A percentile compares a stretch with the other conserved stretches of the same genome.
phyloP scores from a whole-genome alignment of 1,139 yeast genomes.

The Hyphopichia khmerensis region DNA sequence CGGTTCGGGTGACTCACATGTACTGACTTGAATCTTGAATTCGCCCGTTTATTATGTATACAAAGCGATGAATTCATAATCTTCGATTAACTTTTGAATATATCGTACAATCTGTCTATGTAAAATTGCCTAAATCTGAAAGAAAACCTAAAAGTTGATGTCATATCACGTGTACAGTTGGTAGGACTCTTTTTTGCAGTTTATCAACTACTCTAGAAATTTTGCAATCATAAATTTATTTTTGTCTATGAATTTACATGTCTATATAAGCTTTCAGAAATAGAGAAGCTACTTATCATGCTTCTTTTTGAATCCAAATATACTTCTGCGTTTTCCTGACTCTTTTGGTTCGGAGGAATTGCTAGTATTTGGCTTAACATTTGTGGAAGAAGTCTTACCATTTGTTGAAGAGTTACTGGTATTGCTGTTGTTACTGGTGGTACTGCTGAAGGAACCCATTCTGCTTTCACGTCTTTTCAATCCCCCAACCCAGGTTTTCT shows the following conservation, averaged over 20 bases:
- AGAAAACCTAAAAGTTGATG: too few relatives aligned
- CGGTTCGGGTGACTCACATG: neutral
- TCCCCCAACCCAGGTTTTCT: conserved; percentile 46
- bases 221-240: neutral
- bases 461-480: conserved; percentile 37
- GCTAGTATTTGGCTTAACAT: conserved; percentile 14
- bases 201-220: too few relatives aligned
- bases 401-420: neutral
- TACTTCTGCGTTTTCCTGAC: conserved; percentile 22
- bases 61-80: too few relatives aligned
- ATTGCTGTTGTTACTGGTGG: neutral
- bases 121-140: too few relatives aligned
- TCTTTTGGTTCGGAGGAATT: conserved; percentile 9
- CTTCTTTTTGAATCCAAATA: conserved; percentile 36
- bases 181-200: neutral
- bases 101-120: neutral
- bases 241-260: neutral
- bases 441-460: conserved; percentile 7
- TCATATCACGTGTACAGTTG: neutral
- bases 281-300: neutral
- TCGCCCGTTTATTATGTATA: too few relatives aligned
- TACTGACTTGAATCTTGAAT: too few relatives aligned
- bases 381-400: neutral
- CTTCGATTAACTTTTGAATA: too few relatives aligned
- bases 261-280: too few relatives aligned